Base-by-base conservation (phyloP, 306 rosid species). In the Datisca glomerata region DNA sequence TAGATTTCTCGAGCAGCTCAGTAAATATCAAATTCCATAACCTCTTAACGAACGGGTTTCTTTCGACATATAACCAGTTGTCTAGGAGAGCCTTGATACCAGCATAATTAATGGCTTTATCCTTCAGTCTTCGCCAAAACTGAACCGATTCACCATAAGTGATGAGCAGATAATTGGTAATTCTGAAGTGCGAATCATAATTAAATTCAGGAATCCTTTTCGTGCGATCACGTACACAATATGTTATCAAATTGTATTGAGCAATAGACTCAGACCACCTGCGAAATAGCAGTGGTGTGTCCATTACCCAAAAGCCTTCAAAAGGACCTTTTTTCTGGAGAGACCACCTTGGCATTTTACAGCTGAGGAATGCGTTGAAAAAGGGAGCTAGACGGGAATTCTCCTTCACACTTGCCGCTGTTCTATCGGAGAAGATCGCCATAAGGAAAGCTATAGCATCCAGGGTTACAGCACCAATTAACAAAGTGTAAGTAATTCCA, bases 221-320 rank as follows among this genome's bases (percentile, higher is more conserved):
- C 20, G 32, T 15, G 8, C 53, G 8, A 31, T 52, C 53, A 14
- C 50, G 17, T 1, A 64, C 57, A 45, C 57, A 64, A 51, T 57
- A 61, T 2, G 20, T 2, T 32, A 71, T 50, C 48, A 71, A 43
- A 21, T 71, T 71, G 60, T 16, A 46, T 7, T 29, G 21, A 2
- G 63, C 42, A 7, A 76, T 31, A 7, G 60, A 37, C 41, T 53
- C 71, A 11, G 54, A 56, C 85, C 85, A 76, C 43, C 79, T 65
- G 1, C 71, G 67, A 24, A 34, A 51, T 1, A 56, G 7, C 15
- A 53, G 1, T 10, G 1, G 21, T 8, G 55, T 63, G 12, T 19
- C 14, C 61, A 63, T 27, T 2, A 15, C 33, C 3, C 2, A 20
- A 15, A 0, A 27, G 18, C 6, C 22, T 14, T 4, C 1, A 17